Evolutionary conservation across 495 filamentous ascomycete genomes (phyloP).

Genomic region (Beverwykella pulmonaria): DNA sequence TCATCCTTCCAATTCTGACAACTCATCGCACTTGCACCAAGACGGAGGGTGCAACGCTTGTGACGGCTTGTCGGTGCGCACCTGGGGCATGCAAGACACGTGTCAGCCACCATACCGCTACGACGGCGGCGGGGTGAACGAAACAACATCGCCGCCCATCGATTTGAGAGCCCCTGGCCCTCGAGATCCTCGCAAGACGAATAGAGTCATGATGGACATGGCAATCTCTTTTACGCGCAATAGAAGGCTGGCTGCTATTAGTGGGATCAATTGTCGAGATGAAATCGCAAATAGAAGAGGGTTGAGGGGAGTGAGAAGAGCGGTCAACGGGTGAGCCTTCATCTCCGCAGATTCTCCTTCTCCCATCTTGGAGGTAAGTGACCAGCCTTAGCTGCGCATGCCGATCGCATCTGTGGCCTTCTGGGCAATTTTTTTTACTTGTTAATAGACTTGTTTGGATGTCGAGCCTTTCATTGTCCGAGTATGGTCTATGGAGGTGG

Average conservation of each 20-base stretch:
- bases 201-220: not conserved
- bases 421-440: too few relatives aligned
- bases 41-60: not conserved
- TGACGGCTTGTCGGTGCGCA: too few relatives aligned
- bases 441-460: too few relatives aligned
- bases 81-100: not conserved
- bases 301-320: not conserved
- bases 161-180: not conserved
- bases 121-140: too few relatives aligned
- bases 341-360: too few relatives aligned
- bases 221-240: not conserved
- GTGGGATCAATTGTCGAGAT: not conserved
- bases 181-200: not conserved
- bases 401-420: too few relatives aligned
- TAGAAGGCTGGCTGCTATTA: not conserved
- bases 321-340: not conserved
- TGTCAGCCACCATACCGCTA: not conserved
- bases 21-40: not conserved
- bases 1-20: not conserved
- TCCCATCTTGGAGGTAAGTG: too few relatives aligned
- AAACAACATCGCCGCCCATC: not conserved
- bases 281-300: not conserved
- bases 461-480: too few relatives aligned
- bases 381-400: too few relatives aligned
- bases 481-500: too few relatives aligned